These are phyloP conservation scores for Omphalotus guepiniiformis DNA, from an alignment of 768 basidiomycete species.

Conservation along the genomic window DNA sequence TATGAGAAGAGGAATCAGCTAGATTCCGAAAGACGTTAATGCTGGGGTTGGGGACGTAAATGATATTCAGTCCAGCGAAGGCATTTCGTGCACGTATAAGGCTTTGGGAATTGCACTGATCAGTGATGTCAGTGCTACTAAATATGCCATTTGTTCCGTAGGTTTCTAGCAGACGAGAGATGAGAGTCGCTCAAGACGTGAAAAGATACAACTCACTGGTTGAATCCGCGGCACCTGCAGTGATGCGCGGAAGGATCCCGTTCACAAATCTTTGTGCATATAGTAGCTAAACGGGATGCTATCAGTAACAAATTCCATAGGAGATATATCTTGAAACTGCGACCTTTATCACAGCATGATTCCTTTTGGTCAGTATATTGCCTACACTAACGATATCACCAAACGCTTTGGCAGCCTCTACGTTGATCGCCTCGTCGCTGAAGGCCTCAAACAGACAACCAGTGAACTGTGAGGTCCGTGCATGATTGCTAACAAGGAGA, in stretches of 20 bases:
- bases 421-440: constrained; percentile 57
- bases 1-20: constrained; percentile 88
- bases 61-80: constrained; percentile 34
- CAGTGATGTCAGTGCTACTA: constrained; percentile 80
- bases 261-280: constrained; percentile 75
- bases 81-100: constrained; percentile 65
- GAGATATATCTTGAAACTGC: too few species aligned
- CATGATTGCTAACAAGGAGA: constrained; percentile 70
- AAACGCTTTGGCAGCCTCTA: constrained; percentile 72
- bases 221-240: constrained; percentile 55
- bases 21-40: neutral
- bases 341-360: constrained; percentile 78
- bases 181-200: too few species aligned
- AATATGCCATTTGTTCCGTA: constrained; percentile 56
- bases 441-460: constrained; percentile 69
- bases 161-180: constrained; percentile 20
- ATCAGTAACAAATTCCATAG: too few species aligned
- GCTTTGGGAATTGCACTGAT: constrained; percentile 76
- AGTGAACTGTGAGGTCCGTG: constrained; percentile 48
- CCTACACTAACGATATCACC: constrained; percentile 63
- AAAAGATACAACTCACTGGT: constrained; percentile 37
- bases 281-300: too few species aligned
- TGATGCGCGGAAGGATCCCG: constrained; percentile 64
- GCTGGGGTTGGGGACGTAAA: neutral
- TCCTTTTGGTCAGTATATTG: constrained; percentile 64